Evolutionary conservation across 495 filamentous ascomycete genomes (phyloP), one percentile per base, ranked within the genome.

Genomic region (Gamarada debralockiae): DNA sequence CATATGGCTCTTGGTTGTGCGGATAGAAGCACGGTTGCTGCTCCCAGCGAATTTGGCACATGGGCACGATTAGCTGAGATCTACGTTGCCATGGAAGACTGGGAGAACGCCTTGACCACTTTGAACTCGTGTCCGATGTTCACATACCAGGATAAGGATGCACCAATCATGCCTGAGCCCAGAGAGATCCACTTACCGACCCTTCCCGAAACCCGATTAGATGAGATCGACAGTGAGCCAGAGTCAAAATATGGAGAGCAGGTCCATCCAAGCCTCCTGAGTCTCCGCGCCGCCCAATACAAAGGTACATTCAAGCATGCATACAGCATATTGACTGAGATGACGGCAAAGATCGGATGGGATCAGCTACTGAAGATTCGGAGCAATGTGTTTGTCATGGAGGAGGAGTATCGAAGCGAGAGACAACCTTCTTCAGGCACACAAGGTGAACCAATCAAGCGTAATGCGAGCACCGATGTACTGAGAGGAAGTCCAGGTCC

Each of bases 51-150:
- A 63, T 97, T 97, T 64, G 89, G 88, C 13, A 97, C 93, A 1
- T 98, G 93, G 93, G 95, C 93, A 45, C 77, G 91, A 50, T 69
- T 98, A 46, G 92, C 91, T 2, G 90, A 97, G 64, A 83, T 97
- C 18, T 98, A 97, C 53, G 84, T 97, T 44, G 78, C 83, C 39
- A 74, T 95, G 63, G 93, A 98, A 67, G 86, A 92, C 65, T 98
- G 92, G 89, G 93, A 97, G 59, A 77, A 83, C 43, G 93, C 95
- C 2, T 77, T 98, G 15, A 81, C 96, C 8, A 98, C 95, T 4
- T 76, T 98, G n/a, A 98, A 98, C 70, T 97, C 92, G 3, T 98
- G 95, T 57, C 93, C 93, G 3, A 98, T 98, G 93, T 98, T 98
- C 67, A 97, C 93, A 7, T 97, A 97, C 69, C 92, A 97, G 66